Base-by-base conservation (phyloP, 2,329 filamentous ascomycete genomes). In the Nemania serpens region DNA sequence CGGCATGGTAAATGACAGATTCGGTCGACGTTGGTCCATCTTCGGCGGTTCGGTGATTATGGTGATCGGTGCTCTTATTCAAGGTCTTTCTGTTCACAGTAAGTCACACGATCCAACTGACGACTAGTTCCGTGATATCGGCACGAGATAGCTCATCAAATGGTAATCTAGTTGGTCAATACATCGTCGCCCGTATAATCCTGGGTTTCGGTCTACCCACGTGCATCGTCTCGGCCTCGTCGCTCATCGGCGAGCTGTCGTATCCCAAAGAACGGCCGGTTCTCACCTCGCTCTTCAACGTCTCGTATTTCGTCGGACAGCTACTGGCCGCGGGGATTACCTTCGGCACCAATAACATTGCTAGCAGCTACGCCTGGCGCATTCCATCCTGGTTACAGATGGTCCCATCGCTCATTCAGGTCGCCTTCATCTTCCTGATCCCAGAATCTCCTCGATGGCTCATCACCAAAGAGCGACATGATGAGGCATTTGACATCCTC, bases 361-460 rank as follows among this genome's bases (percentile, higher is more conserved):
- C 59, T 0, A 73, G 53, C 51, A 69, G 79, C 54, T 78, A 75
- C 73, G 74, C 73, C 2, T 81, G 79, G 79, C 73, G 78, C 37
- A 77, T 81, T 33, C 79, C 79, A 1, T 80, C 77, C 0, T 73
- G 78, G 47, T 73, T 84, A 3, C 82, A 84, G 67, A 75, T 79
- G 66, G 71, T 68, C 37, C 78, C 78, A 0, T 79, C 78, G 5
- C 66, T 80, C 2, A 50, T 79, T 12, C 78, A 80, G 60, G 74
- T 81, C 55, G 39, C 33, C 36, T 74, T 76, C 22, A 71, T 78
- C 62, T 75, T 78, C 64, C 80, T 84, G 52, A 77, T 85, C 5
- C 85, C 86, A 0, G 87, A 89, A 63, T 85, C 81, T 0, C 86
- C 86, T 1, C 79, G 86, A 39, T 88, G 81, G 80, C 71, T 87